Evolutionary conservation across 768 basidiomycete species (phyloP).

Genomic region (Termitomyces sp.): DNA sequence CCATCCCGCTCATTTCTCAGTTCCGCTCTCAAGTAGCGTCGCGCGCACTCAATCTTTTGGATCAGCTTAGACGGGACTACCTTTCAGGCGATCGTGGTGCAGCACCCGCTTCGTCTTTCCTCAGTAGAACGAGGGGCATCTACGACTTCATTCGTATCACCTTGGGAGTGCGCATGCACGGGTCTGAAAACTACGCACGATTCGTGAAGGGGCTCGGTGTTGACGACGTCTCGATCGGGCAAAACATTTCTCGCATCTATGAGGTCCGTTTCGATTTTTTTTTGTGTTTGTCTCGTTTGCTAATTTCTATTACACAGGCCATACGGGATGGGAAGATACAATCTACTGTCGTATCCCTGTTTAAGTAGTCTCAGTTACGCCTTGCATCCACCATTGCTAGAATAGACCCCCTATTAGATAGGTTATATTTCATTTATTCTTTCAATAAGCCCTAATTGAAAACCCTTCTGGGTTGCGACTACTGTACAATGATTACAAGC

Average conservation of each 20-base stretch:
- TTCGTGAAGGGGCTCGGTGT: constrained; percentile 42
- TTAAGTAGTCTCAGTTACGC: constrained; percentile 27
- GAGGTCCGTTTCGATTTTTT: constrained; percentile 40
- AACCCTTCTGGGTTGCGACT: not conserved
- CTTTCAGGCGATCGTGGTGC: constrained; percentile 54
- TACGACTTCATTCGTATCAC: constrained; percentile 69
- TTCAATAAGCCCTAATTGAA: no score
- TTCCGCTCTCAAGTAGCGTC: constrained; percentile 52
- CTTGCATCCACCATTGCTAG: not conserved
- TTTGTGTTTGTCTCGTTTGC: not conserved
- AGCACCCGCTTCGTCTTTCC: constrained; percentile 59
- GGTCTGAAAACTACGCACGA: constrained; percentile 56
- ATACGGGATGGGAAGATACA: constrained; percentile 60
- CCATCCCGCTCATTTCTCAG: constrained; percentile 33
- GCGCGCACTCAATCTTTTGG: constrained; percentile 42
- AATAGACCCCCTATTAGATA: no score
- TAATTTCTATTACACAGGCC: constrained; percentile 16
- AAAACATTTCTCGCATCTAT: constrained; percentile 70
- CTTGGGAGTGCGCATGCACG: constrained; percentile 72
- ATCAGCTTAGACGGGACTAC: constrained; percentile 49
- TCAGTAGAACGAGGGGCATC: constrained; percentile 59
- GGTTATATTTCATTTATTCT: not conserved
- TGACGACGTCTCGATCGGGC: constrained; percentile 61
- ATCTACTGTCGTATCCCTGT: constrained; percentile 50
- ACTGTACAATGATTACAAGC: constrained; percentile 4